Evolutionary conservation across 192 early-diverging fungal genomes (phyloP), one percentile per base, ranked within the genome.

Genomic region (Polychytrium aggregatum): DNA sequence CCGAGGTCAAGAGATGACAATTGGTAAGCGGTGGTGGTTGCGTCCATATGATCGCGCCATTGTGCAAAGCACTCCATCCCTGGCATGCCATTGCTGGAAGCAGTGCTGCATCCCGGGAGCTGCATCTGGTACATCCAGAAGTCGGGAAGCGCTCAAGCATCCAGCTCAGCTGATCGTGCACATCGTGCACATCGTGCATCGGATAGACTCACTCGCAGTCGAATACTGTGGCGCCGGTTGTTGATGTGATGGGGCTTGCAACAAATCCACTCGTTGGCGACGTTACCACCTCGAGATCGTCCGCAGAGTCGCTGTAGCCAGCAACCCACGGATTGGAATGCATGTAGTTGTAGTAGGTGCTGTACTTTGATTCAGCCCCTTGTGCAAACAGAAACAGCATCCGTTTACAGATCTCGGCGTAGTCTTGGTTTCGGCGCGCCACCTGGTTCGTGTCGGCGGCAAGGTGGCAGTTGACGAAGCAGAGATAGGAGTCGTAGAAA

Each of bases 351-450:
- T 45, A 44, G 21, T 54, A 59, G 46, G 68, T 63, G 20, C 41
- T 39, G 47, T 57, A 69, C 13, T 27, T 20, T 1, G 52, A 3
- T 16, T 44, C 42, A n/a, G n/a, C n/a, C n/a, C n/a, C n/a, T n/a
- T n/a, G n/a, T n/a, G n/a, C n/a, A 2, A 62, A 14, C 8, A 53
- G 55, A 67, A 92, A 92, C 20, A 51, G 11, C 14, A 90, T 35
- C 0, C 89, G 67, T 40, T 78, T 74, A 51, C 84, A 83, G 29
- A 98, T 74, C 33, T 92, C 88, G 18, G 73, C 63, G 55, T 82
- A 98, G 59, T 98, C 92, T 21, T 83, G 82, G 55, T 98, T 96
- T 37, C 95, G 66, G 14, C 81, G 67, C 1, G 89, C 91, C 0
- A 84, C 54, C 52, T 85, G 82, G 30, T 62, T 68, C 1, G 72